Percentiles rank a stretch among this genome's conserved stretches.
These are phyloP conservation scores for Barbatosphaeria neglecta DNA, from an alignment of 495 filamentous ascomycete species.

Conservation along the genomic window DNA sequence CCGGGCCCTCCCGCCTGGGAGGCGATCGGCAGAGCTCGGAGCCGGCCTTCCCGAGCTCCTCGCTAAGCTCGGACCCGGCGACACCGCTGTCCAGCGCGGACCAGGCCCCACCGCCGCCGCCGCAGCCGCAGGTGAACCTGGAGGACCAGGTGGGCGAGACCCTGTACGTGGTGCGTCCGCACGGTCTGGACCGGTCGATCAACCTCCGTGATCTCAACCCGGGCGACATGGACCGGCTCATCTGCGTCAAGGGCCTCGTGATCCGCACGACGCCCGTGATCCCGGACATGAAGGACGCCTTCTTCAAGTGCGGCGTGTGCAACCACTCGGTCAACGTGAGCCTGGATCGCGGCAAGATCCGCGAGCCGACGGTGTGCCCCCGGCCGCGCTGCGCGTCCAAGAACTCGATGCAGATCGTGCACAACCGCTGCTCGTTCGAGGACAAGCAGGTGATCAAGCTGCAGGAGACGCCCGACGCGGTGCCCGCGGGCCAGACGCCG, in stretches of 20 bases:
- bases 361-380: constrained; percentile 85
- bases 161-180: constrained; percentile 77
- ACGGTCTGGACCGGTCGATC: constrained; percentile 72
- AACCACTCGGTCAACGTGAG: constrained; percentile 82
- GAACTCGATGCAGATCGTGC: constrained; percentile 96
- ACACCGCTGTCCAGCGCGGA: constrained; percentile 14
- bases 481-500: constrained; percentile 94
- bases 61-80: constrained; percentile 41
- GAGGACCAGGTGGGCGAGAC: constrained; percentile 54
- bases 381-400: constrained; percentile 68
- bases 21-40: constrained; percentile 62
- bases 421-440: constrained; percentile 89
- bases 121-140: constrained; percentile 23
- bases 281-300: constrained; percentile 90
- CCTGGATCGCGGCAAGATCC: constrained; percentile 90
- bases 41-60: constrained; percentile 62
- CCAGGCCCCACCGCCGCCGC: constrained; percentile 3
- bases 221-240: constrained; percentile 85
- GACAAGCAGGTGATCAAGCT: constrained; percentile 99
- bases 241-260: constrained; percentile 92
- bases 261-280: constrained; percentile 94
- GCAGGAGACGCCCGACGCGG: constrained; percentile 89
- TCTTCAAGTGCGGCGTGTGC: constrained; percentile 90
- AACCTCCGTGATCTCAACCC: constrained; percentile 96
- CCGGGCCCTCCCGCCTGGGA: too few relatives aligned